Conservation (phyloP, 140 eudicot genomes). For the Flaveria floridana region DNA sequence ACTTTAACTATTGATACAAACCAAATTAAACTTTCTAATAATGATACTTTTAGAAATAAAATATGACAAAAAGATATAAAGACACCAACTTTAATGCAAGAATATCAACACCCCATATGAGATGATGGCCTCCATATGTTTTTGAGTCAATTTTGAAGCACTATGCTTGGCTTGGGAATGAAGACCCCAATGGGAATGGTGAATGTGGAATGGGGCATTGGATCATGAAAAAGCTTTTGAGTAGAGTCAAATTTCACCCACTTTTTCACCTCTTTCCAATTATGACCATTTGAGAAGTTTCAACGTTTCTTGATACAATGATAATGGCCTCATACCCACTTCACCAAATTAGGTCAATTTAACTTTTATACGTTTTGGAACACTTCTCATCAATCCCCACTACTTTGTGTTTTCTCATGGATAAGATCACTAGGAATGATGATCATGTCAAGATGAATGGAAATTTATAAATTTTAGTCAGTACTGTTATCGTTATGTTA, state of each 20-base stretch:
- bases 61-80: not conserved
- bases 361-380: conserved; percentile 10
- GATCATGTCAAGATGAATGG: not conserved
- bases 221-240: conserved; percentile 43
- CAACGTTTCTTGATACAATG: conserved; percentile 31
- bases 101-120: conserved; percentile 29
- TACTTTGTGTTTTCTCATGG: conserved; percentile 12
- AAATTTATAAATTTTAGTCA: not conserved
- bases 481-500: not conserved
- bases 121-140: conserved; percentile 28
- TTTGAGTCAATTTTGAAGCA: conserved; percentile 40
- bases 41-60: not conserved
- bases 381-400: conserved; percentile 17
- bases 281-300: conserved; percentile 35
- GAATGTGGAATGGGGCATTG: conserved; percentile 37
- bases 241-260: conserved; percentile 43
- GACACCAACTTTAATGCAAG: conserved; percentile 34
- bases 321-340: conserved; percentile 42
- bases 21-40: not conserved
- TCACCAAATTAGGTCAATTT: conserved; percentile 31
- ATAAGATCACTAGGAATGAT: conserved; percentile 19
- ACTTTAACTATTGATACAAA: not conserved
- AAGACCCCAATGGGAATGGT: conserved; percentile 29
- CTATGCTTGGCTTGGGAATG: conserved; percentile 40
- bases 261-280: conserved; percentile 33